These are phyloP conservation scores for Omphalotus guepiniiformis DNA, from an alignment of 768 basidiomycete species.

Conservation along the genomic window DNA sequence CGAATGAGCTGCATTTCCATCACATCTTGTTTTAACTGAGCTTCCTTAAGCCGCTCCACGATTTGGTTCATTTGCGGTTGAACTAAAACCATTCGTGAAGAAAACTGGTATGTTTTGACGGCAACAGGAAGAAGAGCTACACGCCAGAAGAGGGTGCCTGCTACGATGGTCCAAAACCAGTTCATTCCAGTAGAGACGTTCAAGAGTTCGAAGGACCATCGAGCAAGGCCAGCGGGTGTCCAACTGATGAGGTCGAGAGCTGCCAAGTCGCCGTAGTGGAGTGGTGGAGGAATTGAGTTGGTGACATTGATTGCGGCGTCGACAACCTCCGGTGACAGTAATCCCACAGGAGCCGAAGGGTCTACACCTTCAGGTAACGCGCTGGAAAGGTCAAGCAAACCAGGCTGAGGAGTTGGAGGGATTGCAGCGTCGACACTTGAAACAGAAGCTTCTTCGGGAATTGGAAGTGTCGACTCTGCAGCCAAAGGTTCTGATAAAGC, in stretches of 20 bases:
- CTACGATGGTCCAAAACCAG: constrained; percentile 83
- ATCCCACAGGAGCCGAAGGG: background rate
- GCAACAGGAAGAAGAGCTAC: constrained; percentile 56
- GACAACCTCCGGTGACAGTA: background rate
- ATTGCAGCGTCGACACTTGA: no score
- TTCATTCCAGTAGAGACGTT: constrained; percentile 68
- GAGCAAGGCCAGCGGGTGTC: constrained; percentile 61
- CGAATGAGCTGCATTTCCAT: constrained; percentile 52
- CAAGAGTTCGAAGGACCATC: constrained; percentile 61
- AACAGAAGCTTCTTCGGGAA: background rate
- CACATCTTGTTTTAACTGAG: constrained; percentile 30
- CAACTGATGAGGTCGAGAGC: constrained; percentile 60
- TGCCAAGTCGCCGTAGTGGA: constrained; percentile 71
- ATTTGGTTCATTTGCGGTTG: constrained; percentile 47
- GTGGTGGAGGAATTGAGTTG: background rate
- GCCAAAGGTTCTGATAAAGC: no score
- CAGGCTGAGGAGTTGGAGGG: no score
- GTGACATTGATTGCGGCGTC: background rate
- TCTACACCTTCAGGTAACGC: constrained; percentile 5
- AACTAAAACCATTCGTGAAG: constrained; percentile 56
- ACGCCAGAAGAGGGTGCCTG: constrained; percentile 59
- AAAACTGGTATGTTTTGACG: constrained; percentile 51
- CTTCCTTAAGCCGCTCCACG: constrained; percentile 39
- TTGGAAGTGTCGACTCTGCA: no score
- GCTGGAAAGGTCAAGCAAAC: background rate